Percentiles rank a stretch among this genome's conserved stretches.
These are phyloP conservation scores for Hamigera avellanea DNA, from an alignment of 495 filamentous ascomycete genomes.

Conservation along the genomic window DNA sequence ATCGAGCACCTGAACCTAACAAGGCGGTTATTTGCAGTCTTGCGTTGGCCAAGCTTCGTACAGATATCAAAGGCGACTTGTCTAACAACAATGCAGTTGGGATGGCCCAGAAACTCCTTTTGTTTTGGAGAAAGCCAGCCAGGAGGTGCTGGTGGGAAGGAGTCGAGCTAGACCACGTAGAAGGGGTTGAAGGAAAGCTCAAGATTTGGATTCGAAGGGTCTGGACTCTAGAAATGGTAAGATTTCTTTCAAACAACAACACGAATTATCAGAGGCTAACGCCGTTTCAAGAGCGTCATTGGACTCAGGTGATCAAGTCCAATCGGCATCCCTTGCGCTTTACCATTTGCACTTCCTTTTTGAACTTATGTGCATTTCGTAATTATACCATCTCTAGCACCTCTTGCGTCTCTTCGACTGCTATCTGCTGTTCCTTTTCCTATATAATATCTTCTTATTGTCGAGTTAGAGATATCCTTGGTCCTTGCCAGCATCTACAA, in stretches of 20 bases:
- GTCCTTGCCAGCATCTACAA: conserved; percentile 7
- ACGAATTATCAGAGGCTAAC: conserved; percentile 12
- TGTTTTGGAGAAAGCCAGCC: conserved; percentile 98
- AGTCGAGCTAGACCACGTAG: conserved; percentile 80
- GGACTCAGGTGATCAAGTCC: conserved; percentile 53
- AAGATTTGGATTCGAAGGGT: conserved; percentile 98
- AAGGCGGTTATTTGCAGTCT: conserved; percentile 98
- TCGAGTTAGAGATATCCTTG: conserved; percentile 18
- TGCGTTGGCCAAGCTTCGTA: conserved; percentile 82
- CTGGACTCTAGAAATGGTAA: conserved; percentile 97
- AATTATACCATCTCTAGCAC: neutral
- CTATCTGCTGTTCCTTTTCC: neutral
- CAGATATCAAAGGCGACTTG: conserved; percentile 74
- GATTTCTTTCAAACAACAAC: conserved; percentile 6
- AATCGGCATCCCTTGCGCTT: conserved; percentile 1
- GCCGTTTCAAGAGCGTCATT: conserved; percentile 58
- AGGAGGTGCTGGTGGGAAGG: conserved; percentile 99
- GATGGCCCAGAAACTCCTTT: conserved; percentile 96
- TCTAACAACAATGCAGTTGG: conserved; percentile 75
- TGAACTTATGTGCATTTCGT: conserved; percentile 54
- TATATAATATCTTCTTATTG: neutral
- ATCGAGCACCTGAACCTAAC: conserved; percentile 89
- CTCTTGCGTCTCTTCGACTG: neutral
- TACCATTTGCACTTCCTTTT: conserved; percentile 42
- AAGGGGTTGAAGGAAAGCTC: conserved; percentile 80